Percentiles rank a stretch among this genome's conserved stretches.
Conservation (phyloP, 805 yeast genomes). For the Yarrowia sp. region DNA sequence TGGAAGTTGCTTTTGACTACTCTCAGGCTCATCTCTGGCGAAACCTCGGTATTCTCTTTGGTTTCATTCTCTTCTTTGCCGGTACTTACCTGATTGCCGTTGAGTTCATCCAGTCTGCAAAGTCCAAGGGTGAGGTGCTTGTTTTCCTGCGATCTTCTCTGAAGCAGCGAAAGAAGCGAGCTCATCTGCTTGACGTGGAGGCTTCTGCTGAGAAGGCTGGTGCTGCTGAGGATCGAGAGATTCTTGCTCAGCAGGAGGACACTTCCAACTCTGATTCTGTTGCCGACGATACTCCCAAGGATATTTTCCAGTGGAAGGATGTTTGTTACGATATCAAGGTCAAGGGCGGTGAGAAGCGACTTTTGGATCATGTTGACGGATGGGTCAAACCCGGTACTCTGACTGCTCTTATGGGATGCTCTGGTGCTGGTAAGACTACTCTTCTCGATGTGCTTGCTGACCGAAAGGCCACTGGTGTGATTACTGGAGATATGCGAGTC, state of each 20-base stretch:
- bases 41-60: conserved; percentile 61
- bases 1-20: conserved; percentile 48
- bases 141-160: conserved; percentile 44
- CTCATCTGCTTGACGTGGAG: not conserved
- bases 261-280: not conserved
- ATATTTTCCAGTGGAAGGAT: conserved; percentile 64
- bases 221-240: not conserved
- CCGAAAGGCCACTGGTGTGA: conserved; percentile 69
- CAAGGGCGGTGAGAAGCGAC: conserved; percentile 39
- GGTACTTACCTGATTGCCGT: conserved; percentile 51
- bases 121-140: conserved; percentile 58
- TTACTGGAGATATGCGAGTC: conserved; percentile 65
- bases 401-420: conserved; percentile 75
- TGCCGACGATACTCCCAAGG: not conserved
- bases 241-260: not conserved
- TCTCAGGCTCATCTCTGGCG: conserved; percentile 56
- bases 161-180: conserved; percentile 3
- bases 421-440: conserved; percentile 85
- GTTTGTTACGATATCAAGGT: conserved; percentile 18
- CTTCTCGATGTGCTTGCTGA: conserved; percentile 67
- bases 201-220: not conserved
- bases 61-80: conserved; percentile 55
- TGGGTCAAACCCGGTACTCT: conserved; percentile 82
- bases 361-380: conserved; percentile 67
- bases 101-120: conserved; percentile 44